These are phyloP conservation scores for Pseudotulostoma volvatum DNA, from an alignment of 495 filamentous ascomycete species.

Conservation along the genomic window DNA sequence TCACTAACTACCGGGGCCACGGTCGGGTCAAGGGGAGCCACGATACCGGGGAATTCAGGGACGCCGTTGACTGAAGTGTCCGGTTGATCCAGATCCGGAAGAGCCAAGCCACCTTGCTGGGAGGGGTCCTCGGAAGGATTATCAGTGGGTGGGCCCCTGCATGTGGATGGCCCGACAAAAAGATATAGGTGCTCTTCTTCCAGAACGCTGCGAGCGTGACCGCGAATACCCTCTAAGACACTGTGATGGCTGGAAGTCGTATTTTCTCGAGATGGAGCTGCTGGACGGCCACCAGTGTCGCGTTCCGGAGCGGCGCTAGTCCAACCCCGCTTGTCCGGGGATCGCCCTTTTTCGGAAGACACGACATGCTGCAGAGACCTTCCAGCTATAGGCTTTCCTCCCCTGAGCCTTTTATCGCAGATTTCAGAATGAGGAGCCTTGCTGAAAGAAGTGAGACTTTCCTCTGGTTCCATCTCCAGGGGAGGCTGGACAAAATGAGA, in stretches of 20 bases:
- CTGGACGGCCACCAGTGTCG: slow-evolving; percentile 5
- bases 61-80: slow-evolving; percentile 8
- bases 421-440: slow-evolving; percentile 17
- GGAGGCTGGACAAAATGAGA: slow-evolving; percentile 41
- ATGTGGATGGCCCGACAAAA: slow-evolving; percentile 49
- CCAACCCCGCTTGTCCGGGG: slow-evolving; percentile 10
- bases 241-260: slow-evolving; percentile 27
- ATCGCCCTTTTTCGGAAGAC: slow-evolving; percentile 6
- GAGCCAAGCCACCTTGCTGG: not conserved
- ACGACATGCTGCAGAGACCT: slow-evolving; percentile 4
- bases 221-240: slow-evolving; percentile 31
- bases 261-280: slow-evolving; percentile 16
- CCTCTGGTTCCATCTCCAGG: slow-evolving; percentile 33
- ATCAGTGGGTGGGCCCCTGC: slow-evolving; percentile 15
- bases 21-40: slow-evolving; percentile 4
- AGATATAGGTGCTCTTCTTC: slow-evolving; percentile 49
- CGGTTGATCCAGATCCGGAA: slow-evolving; percentile 2
- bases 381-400: slow-evolving; percentile 19
- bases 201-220: slow-evolving; percentile 49
- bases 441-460: slow-evolving; percentile 12
- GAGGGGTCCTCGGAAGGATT: slow-evolving; percentile 25
- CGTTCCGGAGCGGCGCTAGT: slow-evolving; percentile 7
- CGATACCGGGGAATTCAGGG: slow-evolving; percentile 6
- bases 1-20: slow-evolving; percentile 46
- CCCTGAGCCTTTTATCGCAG: slow-evolving; percentile 21